A percentile compares a stretch with the other conserved stretches of the same genome.
Conservation (phyloP, 331 rosid species). For the Quercus lobata region DNA sequence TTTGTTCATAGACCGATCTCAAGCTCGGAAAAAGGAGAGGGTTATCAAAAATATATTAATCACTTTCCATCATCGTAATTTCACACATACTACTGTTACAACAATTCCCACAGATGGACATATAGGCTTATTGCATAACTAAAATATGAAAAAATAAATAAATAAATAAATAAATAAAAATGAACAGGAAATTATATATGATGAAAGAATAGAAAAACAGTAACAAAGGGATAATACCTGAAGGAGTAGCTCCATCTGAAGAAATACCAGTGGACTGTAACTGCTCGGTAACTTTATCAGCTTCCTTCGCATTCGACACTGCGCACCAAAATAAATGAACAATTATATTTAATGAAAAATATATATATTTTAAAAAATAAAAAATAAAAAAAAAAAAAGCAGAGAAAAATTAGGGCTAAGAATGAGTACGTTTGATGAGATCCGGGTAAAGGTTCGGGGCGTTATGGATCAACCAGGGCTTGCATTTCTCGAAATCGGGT, state of each 20-base stretch:
- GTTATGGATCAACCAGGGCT: conserved; percentile 94
- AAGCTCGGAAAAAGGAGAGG: no score
- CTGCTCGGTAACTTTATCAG: conserved; percentile 62
- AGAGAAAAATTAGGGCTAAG: neutral
- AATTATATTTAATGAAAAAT: neutral
- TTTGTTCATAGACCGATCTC: no score
- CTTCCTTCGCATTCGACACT: conserved; percentile 64
- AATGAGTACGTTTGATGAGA: conserved; percentile 59
- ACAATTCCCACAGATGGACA: no score
- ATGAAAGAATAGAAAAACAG: neutral
- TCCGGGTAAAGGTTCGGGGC: conserved; percentile 75
- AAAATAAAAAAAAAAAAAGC: neutral
- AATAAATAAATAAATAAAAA: neutral
- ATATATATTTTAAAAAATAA: no score
- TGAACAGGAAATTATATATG: neutral
- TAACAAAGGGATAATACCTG: conserved; percentile 44
- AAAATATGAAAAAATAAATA: neutral
- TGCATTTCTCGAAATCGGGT: conserved; percentile 88
- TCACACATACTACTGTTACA: no score
- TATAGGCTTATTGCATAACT: no score
- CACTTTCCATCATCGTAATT: no score
- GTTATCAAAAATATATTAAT: no score
- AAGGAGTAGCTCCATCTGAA: conserved; percentile 72
- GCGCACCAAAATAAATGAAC: neutral
- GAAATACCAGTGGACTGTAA: conserved; percentile 59